These are phyloP conservation scores for Herpetomonas tarakana DNA, from an alignment of 208 protist genomes.

Conservation along the genomic window DNA sequence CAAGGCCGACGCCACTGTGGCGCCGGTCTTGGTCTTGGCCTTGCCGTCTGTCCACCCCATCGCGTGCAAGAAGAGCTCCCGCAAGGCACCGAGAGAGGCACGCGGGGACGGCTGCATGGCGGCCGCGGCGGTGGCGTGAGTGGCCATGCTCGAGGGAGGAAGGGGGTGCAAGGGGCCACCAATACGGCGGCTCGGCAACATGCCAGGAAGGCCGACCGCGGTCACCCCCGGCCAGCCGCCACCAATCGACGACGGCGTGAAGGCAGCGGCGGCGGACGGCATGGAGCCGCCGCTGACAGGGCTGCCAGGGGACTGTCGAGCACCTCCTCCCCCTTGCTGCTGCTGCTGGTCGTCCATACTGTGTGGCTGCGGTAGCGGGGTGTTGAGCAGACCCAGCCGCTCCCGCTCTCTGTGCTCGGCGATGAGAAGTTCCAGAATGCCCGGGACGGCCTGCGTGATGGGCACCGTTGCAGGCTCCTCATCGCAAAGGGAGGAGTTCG, in stretches of 20 bases:
- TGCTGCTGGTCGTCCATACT: neutral
- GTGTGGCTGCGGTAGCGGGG: conserved; percentile 13
- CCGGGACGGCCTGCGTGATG: conserved; percentile 24
- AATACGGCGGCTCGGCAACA: neutral
- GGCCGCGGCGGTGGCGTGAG: neutral
- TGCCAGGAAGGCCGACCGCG: neutral
- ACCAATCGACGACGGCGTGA: neutral
- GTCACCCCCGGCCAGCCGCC: neutral
- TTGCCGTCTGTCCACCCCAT: conserved; percentile 41
- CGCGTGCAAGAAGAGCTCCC: conserved; percentile 36
- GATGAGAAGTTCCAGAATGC: conserved; percentile 37
- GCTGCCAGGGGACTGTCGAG: neutral
- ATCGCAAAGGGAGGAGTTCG: neutral
- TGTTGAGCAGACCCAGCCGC: conserved; percentile 20
- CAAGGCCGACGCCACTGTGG: neutral
- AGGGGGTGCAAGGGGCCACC: neutral
- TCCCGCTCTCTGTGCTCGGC: conserved; percentile 23
- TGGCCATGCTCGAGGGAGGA: neutral
- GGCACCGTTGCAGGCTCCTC: conserved; percentile 7
- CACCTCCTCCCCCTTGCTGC: neutral
- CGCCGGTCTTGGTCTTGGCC: neutral
- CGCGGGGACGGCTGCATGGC: neutral
- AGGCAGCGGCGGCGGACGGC: neutral
- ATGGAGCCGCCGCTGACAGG: neutral
- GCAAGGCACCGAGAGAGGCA: conserved; percentile 6